These are phyloP conservation scores for Auricularia sp. DNA, from an alignment of 768 basidiomycete species.

Conservation along the genomic window DNA sequence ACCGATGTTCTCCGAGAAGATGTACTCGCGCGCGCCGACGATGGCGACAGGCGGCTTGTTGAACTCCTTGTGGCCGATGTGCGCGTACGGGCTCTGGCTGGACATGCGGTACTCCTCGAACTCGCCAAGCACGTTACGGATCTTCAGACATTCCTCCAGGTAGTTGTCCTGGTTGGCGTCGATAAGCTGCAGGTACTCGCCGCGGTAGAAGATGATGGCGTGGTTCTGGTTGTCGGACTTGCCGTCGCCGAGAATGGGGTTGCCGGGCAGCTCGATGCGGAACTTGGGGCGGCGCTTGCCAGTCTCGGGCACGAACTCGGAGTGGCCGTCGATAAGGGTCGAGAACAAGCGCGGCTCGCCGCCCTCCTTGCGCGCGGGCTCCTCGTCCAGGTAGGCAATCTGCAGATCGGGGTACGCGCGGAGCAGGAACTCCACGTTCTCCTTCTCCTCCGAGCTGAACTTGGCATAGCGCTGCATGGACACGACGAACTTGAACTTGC, in stretches of 20 bases:
- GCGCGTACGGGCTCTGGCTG: slow-evolving; percentile 83
- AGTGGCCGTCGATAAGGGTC: slow-evolving; percentile 94
- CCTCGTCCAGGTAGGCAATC: slow-evolving; percentile 97
- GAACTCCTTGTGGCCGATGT: slow-evolving; percentile 84
- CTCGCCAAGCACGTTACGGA: slow-evolving; percentile 93
- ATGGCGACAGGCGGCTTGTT: slow-evolving; percentile 86
- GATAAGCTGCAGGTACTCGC: slow-evolving; percentile 97
- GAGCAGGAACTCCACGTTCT: slow-evolving; percentile 95
- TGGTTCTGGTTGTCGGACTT: slow-evolving; percentile 99
- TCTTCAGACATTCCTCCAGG: slow-evolving; percentile 98
- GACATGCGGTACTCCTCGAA: slow-evolving; percentile 90
- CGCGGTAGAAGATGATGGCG: slow-evolving; percentile 98
- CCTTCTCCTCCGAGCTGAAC: slow-evolving; percentile 98
- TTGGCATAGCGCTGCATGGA: slow-evolving; percentile 99
- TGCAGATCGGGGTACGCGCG: slow-evolving; percentile 98
- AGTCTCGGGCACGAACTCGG: slow-evolving; percentile 84
- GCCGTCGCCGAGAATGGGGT: slow-evolving; percentile 97
- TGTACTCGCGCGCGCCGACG: slow-evolving; percentile 97
- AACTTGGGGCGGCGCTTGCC: slow-evolving; percentile 92
- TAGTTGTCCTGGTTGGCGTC: slow-evolving; percentile 99
- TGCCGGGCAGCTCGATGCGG: slow-evolving; percentile 95
- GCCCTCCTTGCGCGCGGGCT: slow-evolving; percentile 85
- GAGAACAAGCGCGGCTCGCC: slow-evolving; percentile 94
- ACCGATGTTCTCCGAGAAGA: slow-evolving; percentile 99
- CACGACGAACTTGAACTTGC: slow-evolving; percentile 98